phyloP scores from a whole-genome alignment of 768 basidiomycete genomes.

The Amanita muscaria region DNA sequence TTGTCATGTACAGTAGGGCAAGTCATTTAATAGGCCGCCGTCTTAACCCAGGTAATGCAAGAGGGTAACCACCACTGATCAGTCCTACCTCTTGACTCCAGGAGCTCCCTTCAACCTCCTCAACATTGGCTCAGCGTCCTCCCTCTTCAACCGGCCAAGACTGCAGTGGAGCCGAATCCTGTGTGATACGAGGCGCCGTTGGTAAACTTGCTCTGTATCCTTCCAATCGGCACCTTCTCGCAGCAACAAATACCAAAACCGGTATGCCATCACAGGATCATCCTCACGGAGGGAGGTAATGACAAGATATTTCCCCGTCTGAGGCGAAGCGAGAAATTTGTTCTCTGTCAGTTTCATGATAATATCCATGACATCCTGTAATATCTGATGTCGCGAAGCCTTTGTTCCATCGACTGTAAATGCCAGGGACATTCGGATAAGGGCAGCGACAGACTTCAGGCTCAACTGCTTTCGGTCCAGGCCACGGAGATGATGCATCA shows the following conservation, averaged over 20 bases:
- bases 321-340: conserved; percentile 31
- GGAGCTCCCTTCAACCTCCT: conserved; percentile 17
- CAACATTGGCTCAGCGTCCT: conserved; percentile 21
- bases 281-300: conserved; percentile 37
- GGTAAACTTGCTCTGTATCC: conserved; percentile 34
- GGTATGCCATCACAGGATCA: conserved; percentile 45
- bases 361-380: conserved; percentile 34
- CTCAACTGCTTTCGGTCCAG: conserved; percentile 29
- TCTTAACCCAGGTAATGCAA: no score
- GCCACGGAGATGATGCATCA: conserved; percentile 32
- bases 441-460: conserved; percentile 37
- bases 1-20: no score
- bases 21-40: no score
- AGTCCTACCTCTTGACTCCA: no score
- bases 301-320: conserved; percentile 45
- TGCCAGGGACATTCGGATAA: conserved; percentile 36
- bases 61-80: no score
- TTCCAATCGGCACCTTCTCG: conserved; percentile 36
- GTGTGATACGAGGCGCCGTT: conserved; percentile 33
- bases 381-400: conserved; percentile 21
- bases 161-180: conserved; percentile 19
- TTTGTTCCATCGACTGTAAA: conserved; percentile 16
- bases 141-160: conserved; percentile 11
- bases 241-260: conserved; percentile 49
- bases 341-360: conserved; percentile 28